A percentile compares a stretch with the other conserved stretches of the same genome.
These are phyloP conservation scores for Saccharomycopsis malanga DNA, from an alignment of 805 yeast genomes.

Conservation along the genomic window DNA sequence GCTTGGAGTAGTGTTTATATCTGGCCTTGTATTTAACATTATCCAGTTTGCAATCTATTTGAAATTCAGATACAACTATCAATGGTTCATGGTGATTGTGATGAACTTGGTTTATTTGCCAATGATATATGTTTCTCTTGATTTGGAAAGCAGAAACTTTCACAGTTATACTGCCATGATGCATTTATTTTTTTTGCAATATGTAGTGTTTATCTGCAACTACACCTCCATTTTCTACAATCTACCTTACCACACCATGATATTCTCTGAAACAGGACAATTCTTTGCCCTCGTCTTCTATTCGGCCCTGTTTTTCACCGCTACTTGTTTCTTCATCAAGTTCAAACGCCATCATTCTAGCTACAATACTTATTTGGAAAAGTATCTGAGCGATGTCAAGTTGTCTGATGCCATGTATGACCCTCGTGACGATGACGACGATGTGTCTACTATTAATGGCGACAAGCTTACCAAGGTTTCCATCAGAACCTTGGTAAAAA, in stretches of 20 bases:
- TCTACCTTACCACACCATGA: neutral
- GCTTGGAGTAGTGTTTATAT: neutral
- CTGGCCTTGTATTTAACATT: conserved; percentile 1
- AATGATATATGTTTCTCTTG: neutral
- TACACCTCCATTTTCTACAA: conserved; percentile 1
- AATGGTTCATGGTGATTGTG: conserved; percentile 1
- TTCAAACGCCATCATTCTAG: neutral
- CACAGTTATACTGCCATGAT: conserved; percentile 1
- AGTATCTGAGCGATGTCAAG: neutral
- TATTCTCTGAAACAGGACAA: neutral
- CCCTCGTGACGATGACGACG: neutral
- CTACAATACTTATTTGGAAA: neutral
- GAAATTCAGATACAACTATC: neutral
- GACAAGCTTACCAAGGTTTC: neutral
- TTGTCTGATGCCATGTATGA: neutral
- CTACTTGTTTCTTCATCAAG: neutral
- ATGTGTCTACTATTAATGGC: neutral
- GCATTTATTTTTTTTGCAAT: neutral
- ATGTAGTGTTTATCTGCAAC: neutral
- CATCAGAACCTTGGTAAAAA: neutral
- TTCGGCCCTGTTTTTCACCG: neutral
- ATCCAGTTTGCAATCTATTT: conserved; percentile 6
- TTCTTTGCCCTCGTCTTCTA: neutral
- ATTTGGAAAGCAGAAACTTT: conserved; percentile 3
- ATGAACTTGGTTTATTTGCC: conserved; percentile 3